Evolutionary conservation across 805 yeast species (phyloP).

Genomic region (Candida morakotiae): DNA sequence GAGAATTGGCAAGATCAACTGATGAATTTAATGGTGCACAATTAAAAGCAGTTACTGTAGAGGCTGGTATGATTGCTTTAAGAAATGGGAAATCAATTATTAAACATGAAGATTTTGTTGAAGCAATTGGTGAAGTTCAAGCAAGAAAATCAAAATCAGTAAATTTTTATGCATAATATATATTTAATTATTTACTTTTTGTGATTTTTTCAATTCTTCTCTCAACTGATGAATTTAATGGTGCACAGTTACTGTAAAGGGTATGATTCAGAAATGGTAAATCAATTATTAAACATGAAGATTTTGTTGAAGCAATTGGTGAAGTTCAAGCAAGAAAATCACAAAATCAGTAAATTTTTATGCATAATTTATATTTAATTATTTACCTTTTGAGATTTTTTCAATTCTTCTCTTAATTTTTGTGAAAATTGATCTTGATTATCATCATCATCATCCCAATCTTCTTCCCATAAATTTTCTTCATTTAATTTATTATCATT

Average conservation of each 20-base stretch:
- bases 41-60: slow-evolving; percentile 96
- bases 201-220: slow-evolving; percentile 36
- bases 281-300: slow-evolving; percentile 88
- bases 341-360: slow-evolving; percentile 93
- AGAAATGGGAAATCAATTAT: slow-evolving; percentile 89
- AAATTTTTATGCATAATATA: slow-evolving; percentile 80
- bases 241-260: slow-evolving; percentile 99
- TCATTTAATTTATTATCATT: slow-evolving; percentile 40
- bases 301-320: slow-evolving; percentile 95
- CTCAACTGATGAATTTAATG: slow-evolving; percentile 98
- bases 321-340: slow-evolving; percentile 98
- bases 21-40: slow-evolving; percentile 99
- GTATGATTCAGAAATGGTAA: slow-evolving; percentile 98
- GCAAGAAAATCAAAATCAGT: slow-evolving; percentile 94
- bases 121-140: slow-evolving; percentile 97
- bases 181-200: slow-evolving; percentile 10
- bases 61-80: slow-evolving; percentile 99
- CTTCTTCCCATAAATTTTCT: slow-evolving; percentile 86
- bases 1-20: slow-evolving; percentile 94
- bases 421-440: slow-evolving; percentile 84
- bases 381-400: slow-evolving; percentile 18
- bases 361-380: slow-evolving; percentile 58
- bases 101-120: slow-evolving; percentile 96
- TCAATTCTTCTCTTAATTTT: slow-evolving; percentile 54
- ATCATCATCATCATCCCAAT: slow-evolving; percentile 97